phyloP scores from a whole-genome alignment of 352 stramenopile species.

The Globisporangium camurandrum region DNA sequence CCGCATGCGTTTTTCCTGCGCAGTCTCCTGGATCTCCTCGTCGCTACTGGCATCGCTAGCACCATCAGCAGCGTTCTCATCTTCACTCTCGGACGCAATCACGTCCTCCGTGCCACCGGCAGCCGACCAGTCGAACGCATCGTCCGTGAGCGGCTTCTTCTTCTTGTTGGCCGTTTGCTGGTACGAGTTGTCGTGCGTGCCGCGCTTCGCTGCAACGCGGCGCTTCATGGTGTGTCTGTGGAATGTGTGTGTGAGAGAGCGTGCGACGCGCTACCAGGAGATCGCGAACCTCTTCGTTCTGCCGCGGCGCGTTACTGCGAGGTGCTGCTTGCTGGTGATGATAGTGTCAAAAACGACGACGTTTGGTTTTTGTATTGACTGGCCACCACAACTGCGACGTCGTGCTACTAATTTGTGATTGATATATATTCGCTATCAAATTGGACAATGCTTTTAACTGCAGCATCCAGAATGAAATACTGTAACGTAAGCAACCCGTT shows the following conservation, averaged over 20 bases:
- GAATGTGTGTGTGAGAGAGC: not conserved
- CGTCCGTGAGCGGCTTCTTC: slow-evolving; percentile 49
- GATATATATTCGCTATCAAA: too few species aligned
- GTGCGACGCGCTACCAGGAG: too few species aligned
- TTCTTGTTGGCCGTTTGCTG: slow-evolving; percentile 43
- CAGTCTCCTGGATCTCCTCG: slow-evolving; percentile 64
- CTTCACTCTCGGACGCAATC: slow-evolving; percentile 71
- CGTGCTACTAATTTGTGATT: too few species aligned
- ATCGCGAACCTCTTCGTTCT: too few species aligned
- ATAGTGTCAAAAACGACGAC: slow-evolving; percentile 3
- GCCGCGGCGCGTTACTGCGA: too few species aligned
- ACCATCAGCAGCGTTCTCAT: slow-evolving; percentile 25
- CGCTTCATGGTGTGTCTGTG: slow-evolving; percentile 14
- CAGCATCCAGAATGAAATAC: too few species aligned
- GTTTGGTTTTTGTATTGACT: slow-evolving; percentile 11
- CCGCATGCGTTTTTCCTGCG: slow-evolving; percentile 84
- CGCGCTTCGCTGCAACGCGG: slow-evolving; percentile 40
- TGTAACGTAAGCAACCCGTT: too few species aligned
- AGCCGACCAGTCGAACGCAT: slow-evolving; percentile 75
- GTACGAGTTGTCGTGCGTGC: slow-evolving; percentile 21
- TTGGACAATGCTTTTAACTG: too few species aligned
- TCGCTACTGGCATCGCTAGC: slow-evolving; percentile 48
- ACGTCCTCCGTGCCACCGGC: slow-evolving; percentile 38
- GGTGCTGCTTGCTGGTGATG: not conserved
- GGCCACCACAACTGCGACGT: too few species aligned